Percentiles rank a stretch among this genome's conserved stretches.
Conservation (phyloP, 2,329 filamentous ascomycete genomes). For the Sporothrix pseudoabietina region DNA sequence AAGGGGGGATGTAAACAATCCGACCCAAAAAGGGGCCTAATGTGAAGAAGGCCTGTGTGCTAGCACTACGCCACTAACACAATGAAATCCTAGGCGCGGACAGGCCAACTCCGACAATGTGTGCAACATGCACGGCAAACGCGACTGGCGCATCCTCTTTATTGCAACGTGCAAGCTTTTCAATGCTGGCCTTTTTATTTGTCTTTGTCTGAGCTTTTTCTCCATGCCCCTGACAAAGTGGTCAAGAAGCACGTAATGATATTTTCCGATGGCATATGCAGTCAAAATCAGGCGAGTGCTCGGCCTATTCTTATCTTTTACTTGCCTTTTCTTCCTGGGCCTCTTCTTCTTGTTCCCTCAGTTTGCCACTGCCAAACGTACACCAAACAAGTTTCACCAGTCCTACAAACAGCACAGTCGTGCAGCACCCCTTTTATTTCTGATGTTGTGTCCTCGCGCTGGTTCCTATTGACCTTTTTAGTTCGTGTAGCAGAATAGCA, state of each 20-base stretch:
- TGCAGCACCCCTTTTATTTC: not conserved
- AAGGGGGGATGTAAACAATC: conserved; percentile 15
- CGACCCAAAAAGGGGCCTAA: not conserved
- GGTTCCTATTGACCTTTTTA: not conserved
- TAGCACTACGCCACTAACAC: not conserved
- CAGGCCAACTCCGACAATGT: not conserved
- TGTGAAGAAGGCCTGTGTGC: not conserved
- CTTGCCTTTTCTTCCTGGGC: not conserved
- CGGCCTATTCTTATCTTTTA: not conserved
- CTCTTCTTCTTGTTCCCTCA: not conserved
- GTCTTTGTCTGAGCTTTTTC: not conserved
- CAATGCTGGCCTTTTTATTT: not conserved
- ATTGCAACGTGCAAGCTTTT: not conserved
- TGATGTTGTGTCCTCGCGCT: not conserved
- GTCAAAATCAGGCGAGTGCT: not conserved
- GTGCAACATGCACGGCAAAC: conserved; percentile 1
- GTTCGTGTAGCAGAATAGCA: not conserved
- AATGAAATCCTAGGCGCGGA: not conserved
- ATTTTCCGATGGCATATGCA: not conserved
- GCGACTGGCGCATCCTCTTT: not conserved
- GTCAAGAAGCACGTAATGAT: not conserved
- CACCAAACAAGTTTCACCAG: not conserved
- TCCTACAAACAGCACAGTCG: not conserved
- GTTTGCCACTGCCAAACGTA: not conserved
- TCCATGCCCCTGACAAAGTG: not conserved